These are phyloP conservation scores for Teunomyces barrocoloradensis DNA, from an alignment of 805 yeast species.

Conservation along the genomic window DNA sequence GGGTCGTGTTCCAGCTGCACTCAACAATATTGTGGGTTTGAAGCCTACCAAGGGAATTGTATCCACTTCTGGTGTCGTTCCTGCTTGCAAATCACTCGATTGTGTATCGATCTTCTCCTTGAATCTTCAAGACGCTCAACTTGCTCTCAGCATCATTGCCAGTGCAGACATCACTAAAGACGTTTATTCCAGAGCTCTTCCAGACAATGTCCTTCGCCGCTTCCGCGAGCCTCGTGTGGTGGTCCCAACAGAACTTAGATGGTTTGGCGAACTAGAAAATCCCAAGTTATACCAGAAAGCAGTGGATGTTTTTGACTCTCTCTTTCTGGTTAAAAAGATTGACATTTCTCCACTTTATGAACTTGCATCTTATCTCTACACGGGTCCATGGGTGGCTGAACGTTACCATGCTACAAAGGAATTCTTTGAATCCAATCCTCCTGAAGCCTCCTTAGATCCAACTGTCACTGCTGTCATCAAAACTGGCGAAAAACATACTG, in stretches of 20 bases:
- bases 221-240: constrained; percentile 68
- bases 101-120: constrained; percentile 85
- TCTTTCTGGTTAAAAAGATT: constrained; percentile 56
- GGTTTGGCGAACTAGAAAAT: constrained; percentile 82
- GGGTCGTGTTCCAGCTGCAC: constrained; percentile 95
- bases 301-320: constrained; percentile 47
- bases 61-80: constrained; percentile 90
- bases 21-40: constrained; percentile 87
- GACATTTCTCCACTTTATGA: constrained; percentile 77
- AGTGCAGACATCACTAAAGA: constrained; percentile 64
- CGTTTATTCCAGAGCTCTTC: constrained; percentile 77
- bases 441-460: constrained; percentile 72
- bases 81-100: constrained; percentile 93
- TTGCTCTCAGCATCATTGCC: constrained; percentile 68
- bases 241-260: constrained; percentile 67
- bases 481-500: constrained; percentile 75
- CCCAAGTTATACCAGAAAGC: constrained; percentile 66
- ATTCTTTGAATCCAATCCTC: constrained; percentile 68
- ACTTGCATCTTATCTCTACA: constrained; percentile 84
- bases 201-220: constrained; percentile 57
- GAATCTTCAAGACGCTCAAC: constrained; percentile 80
- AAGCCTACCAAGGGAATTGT: constrained; percentile 91
- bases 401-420: constrained; percentile 81
- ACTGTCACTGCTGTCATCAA: constrained; percentile 73
- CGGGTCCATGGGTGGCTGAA: constrained; percentile 99